Base-by-base conservation (phyloP, 768 basidiomycete species). In the Tylopilus vinaceipallidus region DNA sequence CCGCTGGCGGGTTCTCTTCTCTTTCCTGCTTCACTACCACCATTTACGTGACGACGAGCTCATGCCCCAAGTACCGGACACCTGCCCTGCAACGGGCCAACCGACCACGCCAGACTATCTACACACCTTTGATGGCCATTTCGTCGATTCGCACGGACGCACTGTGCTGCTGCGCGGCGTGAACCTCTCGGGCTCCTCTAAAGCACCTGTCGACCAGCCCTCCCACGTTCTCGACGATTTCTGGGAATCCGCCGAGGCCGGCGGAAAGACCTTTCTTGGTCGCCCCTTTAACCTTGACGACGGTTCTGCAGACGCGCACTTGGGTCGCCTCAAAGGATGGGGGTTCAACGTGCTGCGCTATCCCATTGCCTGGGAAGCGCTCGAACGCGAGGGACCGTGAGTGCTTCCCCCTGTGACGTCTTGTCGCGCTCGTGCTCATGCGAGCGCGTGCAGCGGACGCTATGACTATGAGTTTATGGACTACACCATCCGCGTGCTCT, bases 311-410 rank as follows among this genome's bases (percentile, higher is more conserved):
- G 86, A 98, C 70, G 77, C 86, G 14, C 95, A 98, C 58, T 74
- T 99, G 0, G 76, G 83, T 4, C 76, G 97, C n/a, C 71, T 99
- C 24, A 77, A 79, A 52, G 88, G 87, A 0, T 99, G 95, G 95
- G 97, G 97, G 0, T 98, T 93, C 71, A 97, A 92, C 60, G 74
- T 87, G 63, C 70, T 98, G 16, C 74, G 86, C 35, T 83, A 84
- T 69, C 78, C 90, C 9, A 77, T 98, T n/a, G 85, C 90, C 1
- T 99, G 97, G 97, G 97, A 99, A 64, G 79, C 91, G 0, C 69
- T 99, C 14, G 97, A 98, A 68, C 93, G 92, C 65, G 84, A 79
- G 50, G 95, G 94, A 66, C 97, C 97, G 93, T 97, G 67, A 82
- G 95, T 86, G 2, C 0, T 35, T 19, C 24, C 36, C 57, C 27